Base-by-base conservation (phyloP, 1,139 yeast species). In the Pichia sp. region DNA sequence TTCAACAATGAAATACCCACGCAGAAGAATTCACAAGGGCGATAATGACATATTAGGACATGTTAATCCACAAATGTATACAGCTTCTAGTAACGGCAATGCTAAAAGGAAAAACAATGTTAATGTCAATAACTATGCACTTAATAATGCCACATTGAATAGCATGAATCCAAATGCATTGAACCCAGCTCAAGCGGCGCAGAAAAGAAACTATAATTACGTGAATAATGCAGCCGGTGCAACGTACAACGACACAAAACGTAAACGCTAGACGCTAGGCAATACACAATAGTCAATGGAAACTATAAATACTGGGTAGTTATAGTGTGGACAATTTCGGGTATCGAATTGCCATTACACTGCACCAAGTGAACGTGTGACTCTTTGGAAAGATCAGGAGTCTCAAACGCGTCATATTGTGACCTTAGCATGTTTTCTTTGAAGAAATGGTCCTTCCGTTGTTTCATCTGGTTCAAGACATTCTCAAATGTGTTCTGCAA, bases 391-490 rank as follows among this genome's bases (percentile, higher is more conserved):
- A n/a, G n/a, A n/a, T n/a, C 22, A 1, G 96, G 96, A 5, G 83
- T 61, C 54, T 87, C 81, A 74, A 85, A 71, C 40, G 77, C 76
- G 9, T 67, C 74, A 46, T 77, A 77, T 55, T 87, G 97, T 17
- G 88, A 77, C 42, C 71, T 67, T 30, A 87, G 76, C 96, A 87
- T 85, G 39, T 74, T 72, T 4, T 80, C 67, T 51, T 86, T 86
- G 96, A 91, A 88, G 57, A 69, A 91, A 53, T 91, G 98, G 34
- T 75, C 77, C 47, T 70, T 58, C 45, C 98, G 67, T 14, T 62
- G 57, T 13, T 60, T 62, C 35, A 86, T 82, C 36, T 97, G 68
- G 27, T 61, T 56, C 16, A 71, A 46, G 34, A 87, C 68, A 47
- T 71, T 82, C 9, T 77, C 80, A 47, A 67, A 71, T 5, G 75